Base-by-base conservation (phyloP, 768 basidiomycete genomes). In the Epithele typhae region DNA sequence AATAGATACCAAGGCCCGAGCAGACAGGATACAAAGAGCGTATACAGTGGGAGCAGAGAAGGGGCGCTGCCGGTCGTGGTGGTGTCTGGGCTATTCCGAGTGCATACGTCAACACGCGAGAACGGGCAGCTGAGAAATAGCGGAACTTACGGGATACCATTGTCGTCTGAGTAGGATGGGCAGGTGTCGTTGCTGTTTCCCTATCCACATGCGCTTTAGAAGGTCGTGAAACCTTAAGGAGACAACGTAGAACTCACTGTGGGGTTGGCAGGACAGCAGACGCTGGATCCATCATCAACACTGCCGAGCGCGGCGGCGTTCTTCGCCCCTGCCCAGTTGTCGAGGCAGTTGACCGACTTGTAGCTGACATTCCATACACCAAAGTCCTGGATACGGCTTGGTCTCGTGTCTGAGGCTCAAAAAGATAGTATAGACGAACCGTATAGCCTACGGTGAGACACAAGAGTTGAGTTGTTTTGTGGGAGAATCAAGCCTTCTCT, bases 341-440 rank as follows among this genome's bases (percentile, higher is more conserved):
- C 49, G 2, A 74, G 46, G 57, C 89, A 92, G 24, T 79, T 65
- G 9, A 90, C 79, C 23, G 66, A 70, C 55, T 79, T 65, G 60
- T 91, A 91, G 15, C 74, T 81, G 57, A 88, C 70, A 56, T 90
- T 89, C 89, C 90, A 92, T 17, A 91, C 79, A 40, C 90, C 87
- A 68, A 91, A 92, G 58, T 91, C 90, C 84, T 35, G 27, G n/a
- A n/a, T n/a, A n/a, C n/a, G n/a, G n/a, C n/a, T n/a, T n/a, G n/a
- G n/a, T n/a, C n/a, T n/a, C n/a, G n/a, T n/a, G n/a, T n/a, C n/a
- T n/a, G n/a, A n/a, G n/a, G n/a, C n/a, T 30, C 8, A 14, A 30
- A 18, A 18, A 42, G 25, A 42, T 22, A 30, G 10, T 14, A 30
- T 30, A 14, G 27, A 7, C 27, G 27, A 21, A 74, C 72, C 9